A percentile compares a stretch with the other conserved stretches of the same genome.
Evolutionary conservation across 2,329 filamentous ascomycete species (phyloP).

Genomic region (Tolypocladium inflatum): DNA sequence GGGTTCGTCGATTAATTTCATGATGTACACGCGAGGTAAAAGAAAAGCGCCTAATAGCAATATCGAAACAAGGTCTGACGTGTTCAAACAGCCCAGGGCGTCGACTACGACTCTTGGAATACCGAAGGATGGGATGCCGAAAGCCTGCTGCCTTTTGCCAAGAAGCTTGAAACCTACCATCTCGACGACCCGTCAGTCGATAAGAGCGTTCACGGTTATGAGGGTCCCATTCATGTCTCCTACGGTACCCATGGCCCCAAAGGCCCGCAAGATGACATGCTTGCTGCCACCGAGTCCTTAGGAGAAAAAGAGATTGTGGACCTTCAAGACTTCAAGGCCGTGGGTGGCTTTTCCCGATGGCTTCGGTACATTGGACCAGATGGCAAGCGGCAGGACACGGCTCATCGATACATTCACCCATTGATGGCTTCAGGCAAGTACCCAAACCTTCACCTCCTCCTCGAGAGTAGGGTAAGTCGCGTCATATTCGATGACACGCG

Average conservation of each 20-base stretch:
- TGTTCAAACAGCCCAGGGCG: conserved; percentile 12
- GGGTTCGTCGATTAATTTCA: conserved; percentile 22
- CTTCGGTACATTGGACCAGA: conserved; percentile 32
- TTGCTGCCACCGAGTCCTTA: conserved; percentile 36
- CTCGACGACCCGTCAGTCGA: conserved; percentile 19
- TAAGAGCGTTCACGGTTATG: conserved; percentile 36
- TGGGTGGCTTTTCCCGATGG: conserved; percentile 20
- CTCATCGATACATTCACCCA: conserved; percentile 34
- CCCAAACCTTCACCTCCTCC: conserved; percentile 50
- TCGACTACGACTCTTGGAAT: conserved; percentile 24
- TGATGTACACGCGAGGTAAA: conserved; percentile 19
- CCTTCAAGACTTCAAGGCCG: conserved; percentile 37
- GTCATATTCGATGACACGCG: conserved; percentile 41
- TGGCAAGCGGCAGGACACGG: conserved; percentile 48
- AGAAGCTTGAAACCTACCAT: conserved; percentile 47
- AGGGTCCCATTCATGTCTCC: conserved; percentile 47
- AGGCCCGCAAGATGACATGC: conserved; percentile 35
- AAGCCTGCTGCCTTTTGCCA: conserved; percentile 20
- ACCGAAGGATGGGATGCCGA: conserved; percentile 21
- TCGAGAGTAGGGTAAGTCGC: conserved; percentile 44
- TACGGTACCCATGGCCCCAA: conserved; percentile 34
- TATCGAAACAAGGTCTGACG: neutral
- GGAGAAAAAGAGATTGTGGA: conserved; percentile 37
- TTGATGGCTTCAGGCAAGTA: conserved; percentile 26
- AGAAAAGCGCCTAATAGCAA: too few relatives aligned